Evolutionary conservation across 1,139 yeast genomes (phyloP).

Genomic region (Candida sp.): DNA sequence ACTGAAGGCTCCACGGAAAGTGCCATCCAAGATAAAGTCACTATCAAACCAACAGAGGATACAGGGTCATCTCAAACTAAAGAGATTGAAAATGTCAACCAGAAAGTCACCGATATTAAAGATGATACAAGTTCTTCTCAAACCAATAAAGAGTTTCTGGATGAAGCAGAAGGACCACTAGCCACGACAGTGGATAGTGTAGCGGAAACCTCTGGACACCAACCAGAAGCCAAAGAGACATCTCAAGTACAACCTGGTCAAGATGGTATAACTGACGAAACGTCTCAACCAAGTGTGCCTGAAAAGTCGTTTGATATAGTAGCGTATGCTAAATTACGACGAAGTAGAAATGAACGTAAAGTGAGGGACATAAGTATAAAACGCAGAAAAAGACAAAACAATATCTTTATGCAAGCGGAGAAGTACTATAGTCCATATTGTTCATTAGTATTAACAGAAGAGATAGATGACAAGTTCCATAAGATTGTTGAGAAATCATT

Average conservation of each 20-base stretch:
- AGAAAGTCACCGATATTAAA: too few relatives aligned
- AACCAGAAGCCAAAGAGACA: neutral
- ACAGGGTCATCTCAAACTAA: too few relatives aligned
- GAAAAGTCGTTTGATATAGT: constrained; percentile 44
- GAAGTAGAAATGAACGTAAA: constrained; percentile 18
- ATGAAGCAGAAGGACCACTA: too few relatives aligned
- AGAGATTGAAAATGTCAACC: too few relatives aligned
- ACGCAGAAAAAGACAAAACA: constrained; percentile 22
- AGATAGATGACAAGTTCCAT: constrained; percentile 21
- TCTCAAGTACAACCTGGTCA: neutral
- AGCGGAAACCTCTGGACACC: too few relatives aligned
- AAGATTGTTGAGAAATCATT: constrained; percentile 30
- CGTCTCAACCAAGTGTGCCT: neutral
- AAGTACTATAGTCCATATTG: constrained; percentile 39
- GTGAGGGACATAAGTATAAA: constrained; percentile 13
- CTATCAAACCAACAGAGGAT: too few relatives aligned
- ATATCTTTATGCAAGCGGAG: constrained; percentile 47
- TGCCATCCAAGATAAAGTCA: too few relatives aligned
- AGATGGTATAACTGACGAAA: neutral
- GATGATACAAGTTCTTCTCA: too few relatives aligned
- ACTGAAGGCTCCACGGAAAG: too few relatives aligned
- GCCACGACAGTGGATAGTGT: too few relatives aligned
- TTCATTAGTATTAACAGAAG: constrained; percentile 18
- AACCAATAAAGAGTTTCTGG: too few relatives aligned
- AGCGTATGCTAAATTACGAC: constrained; percentile 50